Conservation (phyloP, 768 basidiomycete species). For the Boletus coccyginus region DNA sequence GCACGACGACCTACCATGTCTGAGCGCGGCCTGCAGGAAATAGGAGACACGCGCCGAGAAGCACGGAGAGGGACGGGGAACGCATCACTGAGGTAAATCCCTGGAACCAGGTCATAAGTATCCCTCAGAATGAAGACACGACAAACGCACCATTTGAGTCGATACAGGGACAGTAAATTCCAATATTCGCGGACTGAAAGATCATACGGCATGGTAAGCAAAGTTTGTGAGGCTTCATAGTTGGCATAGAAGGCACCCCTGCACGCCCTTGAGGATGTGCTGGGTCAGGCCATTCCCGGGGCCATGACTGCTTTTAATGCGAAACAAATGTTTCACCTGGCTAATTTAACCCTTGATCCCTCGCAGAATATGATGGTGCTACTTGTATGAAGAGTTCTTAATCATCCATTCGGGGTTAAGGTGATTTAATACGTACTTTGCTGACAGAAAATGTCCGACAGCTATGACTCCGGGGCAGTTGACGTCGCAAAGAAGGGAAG, state of each 20-base stretch:
- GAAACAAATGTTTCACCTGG: slow-evolving; percentile 13
- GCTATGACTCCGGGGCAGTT: not conserved
- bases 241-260: not conserved
- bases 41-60: slow-evolving; percentile 16
- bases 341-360: not conserved
- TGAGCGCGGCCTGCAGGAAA: slow-evolving; percentile 19
- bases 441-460: not conserved
- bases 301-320: not conserved
- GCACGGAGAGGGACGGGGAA: slow-evolving; percentile 5
- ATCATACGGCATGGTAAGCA: slow-evolving; percentile 8
- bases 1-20: slow-evolving; percentile 25
- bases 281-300: too few species aligned
- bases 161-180: not conserved
- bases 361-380: not conserved
- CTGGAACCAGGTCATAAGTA: not conserved
- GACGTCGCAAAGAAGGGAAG: not conserved
- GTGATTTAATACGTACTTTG: not conserved
- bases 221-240: not conserved
- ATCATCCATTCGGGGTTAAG: not conserved
- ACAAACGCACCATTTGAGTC: slow-evolving; percentile 4
- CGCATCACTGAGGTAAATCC: slow-evolving; percentile 2
- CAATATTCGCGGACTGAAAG: not conserved
- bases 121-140: not conserved
- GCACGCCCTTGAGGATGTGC: not conserved
- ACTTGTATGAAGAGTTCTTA: not conserved